These are phyloP conservation scores for Suillus discolor DNA, from an alignment of 768 basidiomycete genomes.

Conservation along the genomic window DNA sequence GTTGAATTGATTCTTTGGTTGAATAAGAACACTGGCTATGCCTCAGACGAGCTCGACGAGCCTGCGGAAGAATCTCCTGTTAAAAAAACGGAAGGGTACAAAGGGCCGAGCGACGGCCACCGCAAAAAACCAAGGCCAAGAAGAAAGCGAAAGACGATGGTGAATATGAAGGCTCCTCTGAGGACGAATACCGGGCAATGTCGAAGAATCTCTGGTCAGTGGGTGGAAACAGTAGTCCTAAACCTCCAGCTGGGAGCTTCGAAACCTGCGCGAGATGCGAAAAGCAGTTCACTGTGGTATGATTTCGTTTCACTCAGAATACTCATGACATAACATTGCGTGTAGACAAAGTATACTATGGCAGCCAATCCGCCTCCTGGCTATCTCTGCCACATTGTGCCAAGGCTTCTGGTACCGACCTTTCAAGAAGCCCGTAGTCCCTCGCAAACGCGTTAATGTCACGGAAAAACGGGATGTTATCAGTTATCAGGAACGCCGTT, in stretches of 20 bases:
- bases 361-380: conserved; percentile 71
- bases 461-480: conserved; percentile 70
- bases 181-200: conserved; percentile 68
- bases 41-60: conserved; percentile 78
- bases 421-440: conserved; percentile 75
- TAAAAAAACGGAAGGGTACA: conserved; percentile 59
- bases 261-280: conserved; percentile 80
- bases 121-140: conserved; percentile 42
- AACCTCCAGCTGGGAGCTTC: conserved; percentile 78
- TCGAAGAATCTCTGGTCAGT: conserved; percentile 50
- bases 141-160: conserved; percentile 45
- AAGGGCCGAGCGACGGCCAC: conserved; percentile 44
- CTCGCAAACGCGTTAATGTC: conserved; percentile 62
- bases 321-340: neutral
- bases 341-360: conserved; percentile 85
- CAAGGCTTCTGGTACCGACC: conserved; percentile 75
- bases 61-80: conserved; percentile 43
- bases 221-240: conserved; percentile 36
- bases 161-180: conserved; percentile 55
- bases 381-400: conserved; percentile 86
- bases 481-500: conserved; percentile 67
- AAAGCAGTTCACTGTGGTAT: conserved; percentile 86
- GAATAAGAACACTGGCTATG: conserved; percentile 45
- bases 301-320: neutral
- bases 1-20: conserved; percentile 6